Percentiles rank a stretch among this genome's conserved stretches.
These are phyloP conservation scores for Dactylellina cionopaga DNA, from an alignment of 2,329 filamentous ascomycete species.

Conservation along the genomic window DNA sequence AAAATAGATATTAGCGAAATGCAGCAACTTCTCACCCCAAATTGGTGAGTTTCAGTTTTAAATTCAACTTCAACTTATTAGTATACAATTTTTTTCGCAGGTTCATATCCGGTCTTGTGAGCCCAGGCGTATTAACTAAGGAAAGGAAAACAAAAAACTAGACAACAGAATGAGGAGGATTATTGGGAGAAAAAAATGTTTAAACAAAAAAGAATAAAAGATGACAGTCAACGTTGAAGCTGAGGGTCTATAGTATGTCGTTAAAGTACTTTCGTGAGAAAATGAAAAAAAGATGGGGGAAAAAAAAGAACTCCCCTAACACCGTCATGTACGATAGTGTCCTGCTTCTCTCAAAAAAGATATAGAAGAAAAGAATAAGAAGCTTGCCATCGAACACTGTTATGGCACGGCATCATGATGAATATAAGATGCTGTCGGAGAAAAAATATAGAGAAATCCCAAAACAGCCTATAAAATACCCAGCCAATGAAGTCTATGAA, in stretches of 20 bases:
- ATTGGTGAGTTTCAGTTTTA: no score
- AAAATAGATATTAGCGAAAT: no score
- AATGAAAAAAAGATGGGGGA: slow-evolving; percentile 17
- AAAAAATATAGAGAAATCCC: background rate
- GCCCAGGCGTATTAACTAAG: background rate
- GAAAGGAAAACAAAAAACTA: background rate
- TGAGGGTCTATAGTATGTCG: no score
- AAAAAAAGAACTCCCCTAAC: slow-evolving; percentile 39
- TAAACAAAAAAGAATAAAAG: no score
- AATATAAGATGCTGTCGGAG: slow-evolving; percentile 14
- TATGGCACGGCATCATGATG: background rate
- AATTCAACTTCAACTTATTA: slow-evolving; percentile 6
- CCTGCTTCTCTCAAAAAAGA: slow-evolving; percentile 4
- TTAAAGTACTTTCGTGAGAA: background rate
- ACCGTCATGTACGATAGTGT: slow-evolving; percentile 45
- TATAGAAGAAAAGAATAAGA: background rate
- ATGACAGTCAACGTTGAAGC: no score
- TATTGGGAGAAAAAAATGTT: background rate
- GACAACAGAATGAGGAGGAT: background rate
- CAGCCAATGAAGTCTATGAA: slow-evolving; percentile 1
- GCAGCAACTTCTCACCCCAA: no score
- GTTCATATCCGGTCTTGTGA: background rate
- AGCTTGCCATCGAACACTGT: slow-evolving; percentile 5
- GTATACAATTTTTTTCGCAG: slow-evolving; percentile 16
- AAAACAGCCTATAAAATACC: slow-evolving; percentile 26